phyloP scores from a whole-genome alignment of 805 yeast species.

The Ogataea wickerhamii region DNA sequence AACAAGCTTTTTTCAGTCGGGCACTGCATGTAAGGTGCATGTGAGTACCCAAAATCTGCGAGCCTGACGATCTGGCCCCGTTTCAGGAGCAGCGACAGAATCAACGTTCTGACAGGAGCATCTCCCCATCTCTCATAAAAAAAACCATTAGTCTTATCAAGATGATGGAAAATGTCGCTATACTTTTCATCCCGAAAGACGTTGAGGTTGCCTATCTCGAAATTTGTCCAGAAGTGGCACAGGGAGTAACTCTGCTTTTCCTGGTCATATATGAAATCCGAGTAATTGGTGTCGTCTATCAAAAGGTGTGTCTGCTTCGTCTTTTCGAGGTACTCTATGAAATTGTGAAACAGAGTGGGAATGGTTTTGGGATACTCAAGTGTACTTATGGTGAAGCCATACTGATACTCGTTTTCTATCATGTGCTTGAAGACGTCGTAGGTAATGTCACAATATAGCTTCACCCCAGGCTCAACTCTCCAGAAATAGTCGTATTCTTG shows the following conservation, averaged over 20 bases:
- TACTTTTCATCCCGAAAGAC: slow-evolving; percentile 71
- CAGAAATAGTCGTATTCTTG: slow-evolving; percentile 78
- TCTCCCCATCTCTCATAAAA: slow-evolving; percentile 93
- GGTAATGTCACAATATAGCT: slow-evolving; percentile 71
- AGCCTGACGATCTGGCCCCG: slow-evolving; percentile 69
- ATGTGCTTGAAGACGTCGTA: slow-evolving; percentile 72
- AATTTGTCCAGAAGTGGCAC: slow-evolving; percentile 89
- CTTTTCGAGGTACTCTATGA: slow-evolving; percentile 33
- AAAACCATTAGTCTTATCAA: slow-evolving; percentile 81
- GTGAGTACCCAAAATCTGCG: slow-evolving; percentile 75
- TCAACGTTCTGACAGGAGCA: slow-evolving; percentile 76
- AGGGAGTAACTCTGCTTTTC: slow-evolving; percentile 60
- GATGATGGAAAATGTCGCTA: slow-evolving; percentile 56
- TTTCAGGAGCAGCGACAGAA: slow-evolving; percentile 65
- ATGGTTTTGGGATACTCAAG: slow-evolving; percentile 70
- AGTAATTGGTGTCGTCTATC: slow-evolving; percentile 37
- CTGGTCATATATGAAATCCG: slow-evolving; percentile 59
- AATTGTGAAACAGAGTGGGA: slow-evolving; percentile 44
- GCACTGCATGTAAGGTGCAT: slow-evolving; percentile 76
- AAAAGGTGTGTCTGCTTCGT: slow-evolving; percentile 37
- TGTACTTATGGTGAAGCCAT: slow-evolving; percentile 72
- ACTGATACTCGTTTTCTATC: slow-evolving; percentile 62
- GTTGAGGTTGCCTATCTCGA: slow-evolving; percentile 71
- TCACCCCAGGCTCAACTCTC: slow-evolving; percentile 87
- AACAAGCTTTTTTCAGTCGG: slow-evolving; percentile 61